Base-by-base conservation (phyloP, 2,329 filamentous ascomycete species). In the Daldinia sp. region DNA sequence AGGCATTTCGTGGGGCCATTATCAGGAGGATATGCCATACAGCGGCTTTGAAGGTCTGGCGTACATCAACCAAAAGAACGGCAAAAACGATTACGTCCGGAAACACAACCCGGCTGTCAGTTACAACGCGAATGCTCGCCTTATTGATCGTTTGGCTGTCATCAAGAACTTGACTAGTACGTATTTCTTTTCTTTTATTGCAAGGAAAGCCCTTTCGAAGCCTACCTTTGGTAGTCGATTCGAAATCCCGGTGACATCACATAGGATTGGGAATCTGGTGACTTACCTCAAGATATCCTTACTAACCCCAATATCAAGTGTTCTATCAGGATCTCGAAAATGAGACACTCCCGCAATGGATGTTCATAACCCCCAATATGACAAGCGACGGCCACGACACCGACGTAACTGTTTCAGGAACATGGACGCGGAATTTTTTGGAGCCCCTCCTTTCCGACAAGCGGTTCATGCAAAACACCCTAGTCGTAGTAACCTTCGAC, bases 21-120 rank as follows among this genome's bases (percentile, higher is more conserved):
- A 94, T 78, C 86, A 93, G 75, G 91, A 95, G 74, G 88, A 92
- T 71, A 83, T 90, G 82, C 92, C 92, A 1, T 93, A 87, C 77
- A 82, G 86, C 1, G 92, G 92, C 10, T 94, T 87, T 77, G 83
- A 91, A 75, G 91, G 90, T 21, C 75, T 76, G 32, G 79, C 78
- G 0, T 92, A 81, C 74, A 81, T 86, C 58, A 92, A 93, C 76
- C 86, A 87, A 67, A 64, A 85, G 68, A 91, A 84, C 2, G 84
- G 85, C 27, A 82, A 84, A 49, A 91, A 93, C 71, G 87, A 90
- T 78, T 95, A 95, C 74, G 91, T 94, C 6, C 88, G 92, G 73
- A 94, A 95, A 79, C 92, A 95, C 79, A 93, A 94, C 76, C 80
- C 85, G 48, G 77, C 82, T 13, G 79, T 94, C 58, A 80, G 90